Evolutionary conservation across 768 basidiomycete species (phyloP).

Genomic region (Ramaria rubella): DNA sequence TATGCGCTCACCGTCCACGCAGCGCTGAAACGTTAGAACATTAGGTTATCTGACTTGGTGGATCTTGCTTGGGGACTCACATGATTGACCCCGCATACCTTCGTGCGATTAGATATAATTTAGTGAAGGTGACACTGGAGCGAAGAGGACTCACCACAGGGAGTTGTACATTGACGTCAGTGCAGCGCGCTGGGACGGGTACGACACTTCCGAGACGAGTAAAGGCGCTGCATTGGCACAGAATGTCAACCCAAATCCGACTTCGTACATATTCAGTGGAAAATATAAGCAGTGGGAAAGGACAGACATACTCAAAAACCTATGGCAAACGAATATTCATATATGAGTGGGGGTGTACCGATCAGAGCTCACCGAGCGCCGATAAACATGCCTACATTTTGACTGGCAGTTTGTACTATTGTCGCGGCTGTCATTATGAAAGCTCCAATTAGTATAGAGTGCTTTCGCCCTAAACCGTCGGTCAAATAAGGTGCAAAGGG

Average conservation of each 20-base stretch:
- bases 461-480: slow-evolving; percentile 51
- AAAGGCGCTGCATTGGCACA: slow-evolving; percentile 33
- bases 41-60: background rate
- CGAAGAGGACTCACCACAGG: slow-evolving; percentile 51
- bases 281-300: background rate
- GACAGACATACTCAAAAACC: background rate
- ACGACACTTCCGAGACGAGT: slow-evolving; percentile 75
- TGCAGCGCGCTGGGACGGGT: slow-evolving; percentile 74
- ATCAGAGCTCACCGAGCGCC: slow-evolving; percentile 42
- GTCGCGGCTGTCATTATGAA: slow-evolving; percentile 57
- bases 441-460: slow-evolving; percentile 52
- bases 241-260: slow-evolving; percentile 71
- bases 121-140: background rate
- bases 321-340: background rate
- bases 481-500: slow-evolving; percentile 41
- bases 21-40: slow-evolving; percentile 29
- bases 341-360: background rate
- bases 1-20: slow-evolving; percentile 57
- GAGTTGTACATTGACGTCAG: slow-evolving; percentile 77
- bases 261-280: slow-evolving; percentile 18
- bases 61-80: slow-evolving; percentile 38
- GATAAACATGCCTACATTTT: slow-evolving; percentile 52
- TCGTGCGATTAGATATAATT: background rate
- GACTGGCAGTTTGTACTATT: slow-evolving; percentile 49
- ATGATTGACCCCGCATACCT: slow-evolving; percentile 70